Base-by-base conservation (phyloP, 805 yeast genomes). In the Candida vartiovaarae region DNA sequence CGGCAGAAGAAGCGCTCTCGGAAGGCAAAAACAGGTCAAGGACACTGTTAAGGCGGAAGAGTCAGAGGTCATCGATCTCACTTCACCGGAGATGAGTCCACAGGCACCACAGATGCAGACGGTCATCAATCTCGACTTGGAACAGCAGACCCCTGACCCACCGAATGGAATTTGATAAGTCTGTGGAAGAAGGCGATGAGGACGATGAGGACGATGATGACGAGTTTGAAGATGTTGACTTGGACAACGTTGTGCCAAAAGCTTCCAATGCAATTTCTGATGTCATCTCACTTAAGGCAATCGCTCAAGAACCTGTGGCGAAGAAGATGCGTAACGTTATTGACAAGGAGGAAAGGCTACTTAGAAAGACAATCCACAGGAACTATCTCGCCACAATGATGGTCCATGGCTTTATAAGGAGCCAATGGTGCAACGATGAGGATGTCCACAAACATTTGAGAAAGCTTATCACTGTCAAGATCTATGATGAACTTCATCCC, bases 371-470 rank as follows among this genome's bases (percentile, higher is more conserved):
- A 0, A 60, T 78, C 7, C 97, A 90, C 58, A 72, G 77, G 62
- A 50, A 75, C 41, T 74, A 77, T 45, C 52, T 91, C 3, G 66
- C 76, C 11, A 62, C 73, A 25, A 75, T 87, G 76, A 61, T 84
- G 42, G 57, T 73, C 2, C 95, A 86, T 58, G 93, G 89, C 0
- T 68, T 69, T 0, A 54, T 77, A 3, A 71, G 95, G 26, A 91
- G 90, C 57, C 51, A 64, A 6, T 90, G 96, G 96, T 74, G 88
- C 47, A 76, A 75, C 45, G 75, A 78, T 48, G 54, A 57, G 1
- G 47, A 50, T 3, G 55, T 85, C 0, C 67, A 71, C 15, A 42
- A 52, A 15, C 50, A 53, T 8, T 61, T 88, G 10, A 60, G 68
- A 25, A 62, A 62, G 11, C 52, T 71, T 2, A 67, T 86, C 0